Evolutionary conservation across 23 red algal species (phyloP), one percentile per base, ranked within the genome.

Genomic region (Gracilaria gracilis): DNA sequence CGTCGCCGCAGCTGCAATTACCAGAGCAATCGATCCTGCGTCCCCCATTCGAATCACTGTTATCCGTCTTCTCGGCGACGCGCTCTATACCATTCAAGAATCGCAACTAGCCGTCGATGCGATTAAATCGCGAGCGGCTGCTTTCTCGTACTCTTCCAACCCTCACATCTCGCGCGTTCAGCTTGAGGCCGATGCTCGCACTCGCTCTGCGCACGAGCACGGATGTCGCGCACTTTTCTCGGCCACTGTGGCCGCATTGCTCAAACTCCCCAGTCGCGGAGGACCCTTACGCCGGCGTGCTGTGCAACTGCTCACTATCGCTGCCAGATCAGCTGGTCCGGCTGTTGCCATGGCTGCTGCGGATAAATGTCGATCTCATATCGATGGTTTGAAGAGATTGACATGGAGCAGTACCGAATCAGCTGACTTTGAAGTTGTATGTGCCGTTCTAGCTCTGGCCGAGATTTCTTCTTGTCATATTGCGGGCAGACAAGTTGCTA

Each of bases 11-110:
- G 59, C 89, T 21, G 89, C 77, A 8, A 83, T 92, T 16, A 77
- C 78, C 15, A 78, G 89, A 37, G 89, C 89, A 58, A 73, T 75
- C 61, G 79, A 84, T 77, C 62, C 89, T 53, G 69, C 35, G 28
- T 48, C 48, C 62, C 89, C 89, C 16, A 83, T 79, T 36, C 89
- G 89, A 57, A 61, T 92, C 61, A 92, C 89, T 12, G 89, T 92
- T 54, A 74, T 92, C 20, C 89, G 89, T 19, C 79, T 92, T 35
- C 62, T 92, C 13, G 89, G 79, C 32, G 89, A 92, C 42, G 89
- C 89, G 14, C 51, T 92, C 23, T 59, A 92, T 33, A 65, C 71
- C 25, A 61, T 92, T 38, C 61, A 83, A n/a, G 89, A 92, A 39
- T 90, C 87, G 7, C 87, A 90, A 51, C 31, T 90, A 19, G 49